These are phyloP conservation scores for Collariella sp. DNA, from an alignment of 495 filamentous ascomycete species.

Conservation along the genomic window DNA sequence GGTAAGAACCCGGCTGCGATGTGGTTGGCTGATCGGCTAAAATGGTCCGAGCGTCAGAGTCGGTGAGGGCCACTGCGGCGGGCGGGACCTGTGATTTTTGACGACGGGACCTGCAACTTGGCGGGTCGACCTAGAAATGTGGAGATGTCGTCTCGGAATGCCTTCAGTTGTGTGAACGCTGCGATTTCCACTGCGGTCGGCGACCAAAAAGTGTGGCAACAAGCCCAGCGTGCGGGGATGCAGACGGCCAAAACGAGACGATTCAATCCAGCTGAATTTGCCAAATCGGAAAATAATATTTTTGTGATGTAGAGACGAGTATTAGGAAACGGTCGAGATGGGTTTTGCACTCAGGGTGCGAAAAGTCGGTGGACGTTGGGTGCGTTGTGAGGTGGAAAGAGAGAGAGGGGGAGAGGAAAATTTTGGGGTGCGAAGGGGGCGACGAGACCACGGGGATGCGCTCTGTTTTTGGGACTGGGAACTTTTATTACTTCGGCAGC, in stretches of 20 bases:
- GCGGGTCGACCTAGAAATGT: slow-evolving; percentile 2
- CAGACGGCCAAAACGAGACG: slow-evolving; percentile 11
- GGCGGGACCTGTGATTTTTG: slow-evolving; percentile 2
- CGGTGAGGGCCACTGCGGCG: neutral
- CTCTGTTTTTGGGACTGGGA: slow-evolving; percentile 35
- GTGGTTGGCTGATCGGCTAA: slow-evolving; percentile 9
- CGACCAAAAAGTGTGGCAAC: slow-evolving; percentile 19
- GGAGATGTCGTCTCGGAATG: slow-evolving; percentile 32
- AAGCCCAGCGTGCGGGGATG: slow-evolving; percentile 9
- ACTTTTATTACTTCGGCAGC: slow-evolving; percentile 32
- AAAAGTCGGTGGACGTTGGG: slow-evolving; percentile 43
- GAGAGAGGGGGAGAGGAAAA: slow-evolving; percentile 39
- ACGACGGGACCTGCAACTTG: too few species aligned
- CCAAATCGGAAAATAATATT: slow-evolving; percentile 17
- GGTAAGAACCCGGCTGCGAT: neutral
- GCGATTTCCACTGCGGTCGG: slow-evolving; percentile 13
- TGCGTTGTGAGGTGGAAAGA: slow-evolving; percentile 24
- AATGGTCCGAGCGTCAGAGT: slow-evolving; percentile 11
- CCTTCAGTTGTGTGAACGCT: slow-evolving; percentile 29
- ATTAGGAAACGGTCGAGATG: slow-evolving; percentile 38
- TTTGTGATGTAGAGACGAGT: slow-evolving; percentile 25
- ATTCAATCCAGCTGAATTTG: slow-evolving; percentile 26
- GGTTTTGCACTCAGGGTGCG: slow-evolving; percentile 32
- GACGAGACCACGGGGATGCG: slow-evolving; percentile 36
- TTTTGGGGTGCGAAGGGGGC: slow-evolving; percentile 30